Percentiles rank a stretch among this genome's conserved stretches.
Conservation (phyloP, 2,329 filamentous ascomycete genomes). For the Paraphaeosphaeria minitans region DNA sequence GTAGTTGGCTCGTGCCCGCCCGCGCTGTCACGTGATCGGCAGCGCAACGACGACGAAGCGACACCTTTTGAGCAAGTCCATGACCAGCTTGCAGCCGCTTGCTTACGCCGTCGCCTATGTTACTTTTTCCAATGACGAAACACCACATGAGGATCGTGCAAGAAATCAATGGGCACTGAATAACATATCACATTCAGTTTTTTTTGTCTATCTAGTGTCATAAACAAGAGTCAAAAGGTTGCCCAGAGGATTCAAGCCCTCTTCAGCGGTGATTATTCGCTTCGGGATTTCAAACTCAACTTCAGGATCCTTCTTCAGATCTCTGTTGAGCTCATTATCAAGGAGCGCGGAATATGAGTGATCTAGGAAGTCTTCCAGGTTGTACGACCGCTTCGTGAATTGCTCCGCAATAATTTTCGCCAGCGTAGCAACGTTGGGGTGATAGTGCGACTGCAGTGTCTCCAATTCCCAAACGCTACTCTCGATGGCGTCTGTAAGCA, state of each 20-base stretch:
- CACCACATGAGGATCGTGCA: too few species aligned
- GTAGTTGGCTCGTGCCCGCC: neutral
- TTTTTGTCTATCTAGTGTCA: conserved; percentile 23
- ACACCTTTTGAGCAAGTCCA: neutral
- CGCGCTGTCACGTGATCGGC: neutral
- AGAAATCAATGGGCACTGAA: too few species aligned
- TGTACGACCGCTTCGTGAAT: conserved; percentile 94
- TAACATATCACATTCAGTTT: neutral
- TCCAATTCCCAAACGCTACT: conserved; percentile 95
- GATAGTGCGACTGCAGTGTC: conserved; percentile 88
- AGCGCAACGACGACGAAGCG: too few species aligned
- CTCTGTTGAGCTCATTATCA: conserved; percentile 80
- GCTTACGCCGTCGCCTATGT: too few species aligned
- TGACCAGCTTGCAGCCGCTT: too few species aligned
- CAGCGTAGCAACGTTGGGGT: conserved; percentile 93
- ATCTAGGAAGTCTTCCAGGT: conserved; percentile 95
- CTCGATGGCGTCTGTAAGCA: conserved; percentile 84
- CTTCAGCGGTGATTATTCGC: conserved; percentile 66
- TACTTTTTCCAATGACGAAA: too few species aligned
- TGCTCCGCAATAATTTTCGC: conserved; percentile 94
- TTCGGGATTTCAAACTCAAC: conserved; percentile 95
- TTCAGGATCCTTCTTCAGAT: conserved; percentile 83
- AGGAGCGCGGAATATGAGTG: conserved; percentile 89
- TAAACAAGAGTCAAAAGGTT: conserved; percentile 39
- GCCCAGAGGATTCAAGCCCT: conserved; percentile 38